Evolutionary conservation across 169 alveolate genomes (phyloP).

Genomic region (Plasmodium yoelii): DNA sequence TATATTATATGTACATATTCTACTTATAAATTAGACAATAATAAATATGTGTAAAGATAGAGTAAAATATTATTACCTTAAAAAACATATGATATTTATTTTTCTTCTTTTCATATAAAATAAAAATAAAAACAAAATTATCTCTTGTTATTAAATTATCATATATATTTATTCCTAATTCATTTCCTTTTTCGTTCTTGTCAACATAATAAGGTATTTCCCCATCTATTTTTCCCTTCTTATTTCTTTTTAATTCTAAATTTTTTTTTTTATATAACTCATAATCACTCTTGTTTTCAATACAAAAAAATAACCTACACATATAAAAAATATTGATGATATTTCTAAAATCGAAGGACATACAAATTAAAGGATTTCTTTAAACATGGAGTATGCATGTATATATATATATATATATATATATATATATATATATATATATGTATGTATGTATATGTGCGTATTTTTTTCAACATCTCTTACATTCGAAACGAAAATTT

Average conservation of each 20-base stretch:
- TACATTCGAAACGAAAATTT: slow-evolving; percentile 52
- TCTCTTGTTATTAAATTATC: slow-evolving; percentile 45
- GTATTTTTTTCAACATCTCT: neutral
- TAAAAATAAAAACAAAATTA: slow-evolving; percentile 56
- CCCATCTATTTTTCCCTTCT: neutral
- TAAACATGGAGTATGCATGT: neutral
- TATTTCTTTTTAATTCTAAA: slow-evolving; percentile 19
- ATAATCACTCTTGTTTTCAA: slow-evolving; percentile 64
- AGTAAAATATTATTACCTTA: slow-evolving; percentile 18
- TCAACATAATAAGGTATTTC: slow-evolving; percentile 50
- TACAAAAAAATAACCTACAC: slow-evolving; percentile 50
- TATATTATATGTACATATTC: neutral
- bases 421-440: too few species aligned
- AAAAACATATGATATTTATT: slow-evolving; percentile 61
- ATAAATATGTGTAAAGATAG: neutral
- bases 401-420: too few species aligned
- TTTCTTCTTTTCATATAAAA: slow-evolving; percentile 47
- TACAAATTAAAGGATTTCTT: too few species aligned
- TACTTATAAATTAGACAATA: neutral
- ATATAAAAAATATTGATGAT: neutral
- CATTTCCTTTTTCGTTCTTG: slow-evolving; percentile 11
- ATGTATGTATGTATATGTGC: too few species aligned
- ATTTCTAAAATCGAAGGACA: neutral
- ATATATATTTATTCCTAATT: slow-evolving; percentile 48
- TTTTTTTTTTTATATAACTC: slow-evolving; percentile 40